Evolutionary conservation across 2,329 filamentous ascomycete species (phyloP).

Genomic region (Botrytis galanthina): DNA sequence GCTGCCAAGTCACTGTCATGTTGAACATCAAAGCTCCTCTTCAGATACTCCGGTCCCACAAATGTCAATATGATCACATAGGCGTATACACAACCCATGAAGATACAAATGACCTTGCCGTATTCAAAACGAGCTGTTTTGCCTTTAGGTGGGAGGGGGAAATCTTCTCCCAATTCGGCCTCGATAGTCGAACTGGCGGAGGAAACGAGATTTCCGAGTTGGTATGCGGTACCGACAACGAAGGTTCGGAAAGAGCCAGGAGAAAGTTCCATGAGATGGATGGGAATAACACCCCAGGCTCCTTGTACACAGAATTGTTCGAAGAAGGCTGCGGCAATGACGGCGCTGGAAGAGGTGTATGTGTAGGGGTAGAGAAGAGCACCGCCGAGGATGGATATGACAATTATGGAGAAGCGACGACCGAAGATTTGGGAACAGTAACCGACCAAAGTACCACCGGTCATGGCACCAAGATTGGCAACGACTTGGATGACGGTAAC

Average conservation of each 20-base stretch:
- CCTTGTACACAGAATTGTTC: constrained; percentile 78
- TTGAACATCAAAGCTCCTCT: constrained; percentile 18
- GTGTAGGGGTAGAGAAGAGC: constrained; percentile 82
- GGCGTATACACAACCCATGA: constrained; percentile 60
- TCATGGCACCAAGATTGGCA: constrained; percentile 68
- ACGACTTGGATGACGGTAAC: constrained; percentile 71
- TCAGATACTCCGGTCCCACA: constrained; percentile 17
- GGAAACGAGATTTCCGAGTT: constrained; percentile 73
- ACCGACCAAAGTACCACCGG: constrained; percentile 64
- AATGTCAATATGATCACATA: constrained; percentile 21
- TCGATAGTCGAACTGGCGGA: constrained; percentile 74
- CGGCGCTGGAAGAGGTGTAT: constrained; percentile 57
- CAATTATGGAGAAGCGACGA: constrained; percentile 65
- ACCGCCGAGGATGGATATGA: constrained; percentile 64
- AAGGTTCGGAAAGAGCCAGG: constrained; percentile 68
- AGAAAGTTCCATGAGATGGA: constrained; percentile 72
- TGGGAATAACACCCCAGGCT: constrained; percentile 71
- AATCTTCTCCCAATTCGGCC: constrained; percentile 71
- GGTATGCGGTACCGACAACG: constrained; percentile 70
- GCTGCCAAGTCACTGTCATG: constrained; percentile 20
- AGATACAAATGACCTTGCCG: constrained; percentile 83
- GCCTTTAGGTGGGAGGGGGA: constrained; percentile 62
- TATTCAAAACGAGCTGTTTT: constrained; percentile 63
- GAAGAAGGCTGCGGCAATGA: constrained; percentile 83
- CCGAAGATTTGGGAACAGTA: constrained; percentile 69